A percentile compares a stretch with the other conserved stretches of the same genome.
phyloP scores from a whole-genome alignment of 2,329 filamentous ascomycete genomes.

The Dothiorella sarmentorum region DNA sequence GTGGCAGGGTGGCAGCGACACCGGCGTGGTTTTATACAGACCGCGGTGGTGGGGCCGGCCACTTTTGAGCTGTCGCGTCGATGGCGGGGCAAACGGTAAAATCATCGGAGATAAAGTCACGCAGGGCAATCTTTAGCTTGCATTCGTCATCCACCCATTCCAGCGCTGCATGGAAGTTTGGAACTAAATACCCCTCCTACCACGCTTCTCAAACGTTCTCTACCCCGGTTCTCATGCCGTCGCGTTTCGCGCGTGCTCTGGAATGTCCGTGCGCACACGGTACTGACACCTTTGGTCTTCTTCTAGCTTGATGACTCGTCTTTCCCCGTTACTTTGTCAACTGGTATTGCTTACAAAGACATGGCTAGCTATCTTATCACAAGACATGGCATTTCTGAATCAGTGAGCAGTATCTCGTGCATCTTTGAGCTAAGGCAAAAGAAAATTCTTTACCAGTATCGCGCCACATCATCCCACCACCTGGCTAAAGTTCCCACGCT shows the following conservation, averaged over 20 bases:
- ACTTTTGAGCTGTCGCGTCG: not conserved
- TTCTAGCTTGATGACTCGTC: no score
- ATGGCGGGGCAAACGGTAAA: not conserved
- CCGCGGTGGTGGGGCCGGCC: not conserved
- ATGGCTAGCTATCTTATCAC: no score
- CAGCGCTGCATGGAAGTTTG: not conserved
- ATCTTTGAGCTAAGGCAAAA: no score
- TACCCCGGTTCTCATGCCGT: not conserved
- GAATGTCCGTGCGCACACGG: not conserved
- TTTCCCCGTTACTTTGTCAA: not conserved
- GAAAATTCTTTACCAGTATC: no score
- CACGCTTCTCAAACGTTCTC: not conserved
- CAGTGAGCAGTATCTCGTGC: no score
- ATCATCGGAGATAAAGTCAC: slow-evolving; percentile 6
- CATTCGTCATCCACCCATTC: not conserved
- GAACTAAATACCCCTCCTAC: not conserved
- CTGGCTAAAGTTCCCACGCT: no score
- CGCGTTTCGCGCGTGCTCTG: not conserved
- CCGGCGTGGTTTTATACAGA: not conserved
- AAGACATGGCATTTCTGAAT: no score
- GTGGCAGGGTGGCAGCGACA: not conserved
- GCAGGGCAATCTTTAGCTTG: not conserved
- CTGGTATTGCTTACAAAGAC: no score
- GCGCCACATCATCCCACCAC: no score
- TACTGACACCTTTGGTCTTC: no score